A percentile compares a stretch with the other conserved stretches of the same genome.
Conservation (phyloP, 305 asterid genomes). For the Ajuga reptans region DNA sequence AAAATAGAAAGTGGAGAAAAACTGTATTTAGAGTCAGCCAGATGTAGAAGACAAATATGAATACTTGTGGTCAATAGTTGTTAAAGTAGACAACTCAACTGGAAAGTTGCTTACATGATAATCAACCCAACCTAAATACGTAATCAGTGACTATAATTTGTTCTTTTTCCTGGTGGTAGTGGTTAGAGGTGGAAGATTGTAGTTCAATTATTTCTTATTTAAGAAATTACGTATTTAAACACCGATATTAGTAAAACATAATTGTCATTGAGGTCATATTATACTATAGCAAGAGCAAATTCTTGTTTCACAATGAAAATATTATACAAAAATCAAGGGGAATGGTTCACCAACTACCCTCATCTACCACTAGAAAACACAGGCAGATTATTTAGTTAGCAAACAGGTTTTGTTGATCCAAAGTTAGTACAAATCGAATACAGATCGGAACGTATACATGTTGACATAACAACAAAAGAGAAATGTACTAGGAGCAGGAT, state of each 20-base stretch:
- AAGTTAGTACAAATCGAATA: not conserved
- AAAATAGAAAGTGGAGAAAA: too few species aligned
- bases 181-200: not conserved
- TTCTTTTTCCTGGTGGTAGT: not conserved
- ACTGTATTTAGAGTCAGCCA: too few species aligned
- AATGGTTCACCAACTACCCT: slow-evolving; percentile 1
- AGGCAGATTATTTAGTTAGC: not conserved
- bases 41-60: too few species aligned
- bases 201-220: not conserved
- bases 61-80: slow-evolving; percentile 1
- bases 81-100: slow-evolving; percentile 11
- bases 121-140: slow-evolving; percentile 18
- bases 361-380: not conserved
- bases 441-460: not conserved
- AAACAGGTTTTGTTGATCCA: not conserved
- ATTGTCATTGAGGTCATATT: not conserved
- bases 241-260: not conserved
- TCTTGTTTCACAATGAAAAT: not conserved
- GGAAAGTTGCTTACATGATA: slow-evolving; percentile 21
- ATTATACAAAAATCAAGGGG: not conserved
- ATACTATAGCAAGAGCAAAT: not conserved
- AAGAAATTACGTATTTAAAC: not conserved
- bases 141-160: slow-evolving; percentile 3
- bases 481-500: too few species aligned
- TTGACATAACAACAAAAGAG: not conserved